Percentiles rank a stretch among this genome's conserved stretches.
Conservation (phyloP, 2,329 filamentous ascomycete genomes). For the Cladophialophora psammophila region DNA sequence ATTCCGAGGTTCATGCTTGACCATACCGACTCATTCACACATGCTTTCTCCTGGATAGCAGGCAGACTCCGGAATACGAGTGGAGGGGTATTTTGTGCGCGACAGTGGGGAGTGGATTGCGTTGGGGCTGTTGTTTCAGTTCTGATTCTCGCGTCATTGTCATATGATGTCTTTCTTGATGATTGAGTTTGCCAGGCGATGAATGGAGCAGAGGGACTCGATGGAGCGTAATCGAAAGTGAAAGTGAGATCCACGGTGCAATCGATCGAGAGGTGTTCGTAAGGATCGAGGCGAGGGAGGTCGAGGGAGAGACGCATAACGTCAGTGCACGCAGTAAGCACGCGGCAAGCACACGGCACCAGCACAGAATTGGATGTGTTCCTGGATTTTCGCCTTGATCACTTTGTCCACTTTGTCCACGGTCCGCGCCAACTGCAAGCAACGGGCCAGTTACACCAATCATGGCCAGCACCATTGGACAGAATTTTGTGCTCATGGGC, state of each 20-base stretch:
- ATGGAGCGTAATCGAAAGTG: background rate
- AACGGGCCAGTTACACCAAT: conserved; percentile 1
- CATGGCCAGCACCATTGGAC: background rate
- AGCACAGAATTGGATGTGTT: conserved; percentile 1
- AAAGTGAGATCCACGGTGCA: conserved; percentile 4
- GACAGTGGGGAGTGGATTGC: background rate
- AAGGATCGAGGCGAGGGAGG: background rate
- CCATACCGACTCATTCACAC: background rate
- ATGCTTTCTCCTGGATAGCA: background rate
- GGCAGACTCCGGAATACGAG: background rate
- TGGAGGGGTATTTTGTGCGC: background rate
- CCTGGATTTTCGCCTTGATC: background rate
- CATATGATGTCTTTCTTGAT: background rate
- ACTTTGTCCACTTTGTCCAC: background rate
- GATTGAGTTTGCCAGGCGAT: background rate
- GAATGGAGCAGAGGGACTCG: background rate
- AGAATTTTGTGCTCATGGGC: background rate
- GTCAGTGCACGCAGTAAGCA: background rate
- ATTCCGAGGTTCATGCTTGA: too few relatives aligned
- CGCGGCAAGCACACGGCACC: background rate
- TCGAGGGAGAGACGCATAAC: conserved; percentile 1
- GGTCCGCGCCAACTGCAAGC: background rate
- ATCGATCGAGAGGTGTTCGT: conserved; percentile 7
- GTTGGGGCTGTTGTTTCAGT: background rate
- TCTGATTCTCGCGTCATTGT: conserved; percentile 3